Conservation (phyloP, 2,329 filamentous ascomycete species). For the Xylaria sp. region DNA sequence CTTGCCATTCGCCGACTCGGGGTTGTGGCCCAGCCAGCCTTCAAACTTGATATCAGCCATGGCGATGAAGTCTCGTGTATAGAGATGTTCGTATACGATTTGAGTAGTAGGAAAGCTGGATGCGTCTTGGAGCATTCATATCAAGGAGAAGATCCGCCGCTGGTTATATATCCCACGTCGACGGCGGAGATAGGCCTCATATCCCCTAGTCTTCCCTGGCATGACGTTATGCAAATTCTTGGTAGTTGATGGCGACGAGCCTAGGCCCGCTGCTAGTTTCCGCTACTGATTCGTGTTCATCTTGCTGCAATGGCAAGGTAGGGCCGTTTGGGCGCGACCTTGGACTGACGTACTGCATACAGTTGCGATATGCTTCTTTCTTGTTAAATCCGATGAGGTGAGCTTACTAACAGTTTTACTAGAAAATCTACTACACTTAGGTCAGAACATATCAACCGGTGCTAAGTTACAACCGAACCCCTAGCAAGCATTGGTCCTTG, state of each 20-base stretch:
- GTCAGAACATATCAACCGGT: background rate
- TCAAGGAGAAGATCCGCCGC: constrained; percentile 5
- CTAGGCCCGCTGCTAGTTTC: constrained; percentile 12
- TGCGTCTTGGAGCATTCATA: background rate
- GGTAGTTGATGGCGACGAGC: background rate
- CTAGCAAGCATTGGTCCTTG: background rate
- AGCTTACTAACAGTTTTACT: constrained; percentile 12
- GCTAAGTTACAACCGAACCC: constrained; percentile 7
- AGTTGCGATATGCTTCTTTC: background rate
- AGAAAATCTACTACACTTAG: background rate
- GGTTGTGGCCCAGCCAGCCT: constrained; percentile 61
- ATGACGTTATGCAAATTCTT: constrained; percentile 24
- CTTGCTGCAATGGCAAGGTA: background rate
- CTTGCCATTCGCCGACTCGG: constrained; percentile 59
- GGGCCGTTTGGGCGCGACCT: background rate
- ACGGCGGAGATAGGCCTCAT: constrained; percentile 16
- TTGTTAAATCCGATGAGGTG: constrained; percentile 18
- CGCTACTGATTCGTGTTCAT: background rate
- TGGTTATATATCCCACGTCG: constrained; percentile 12
- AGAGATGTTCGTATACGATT: background rate
- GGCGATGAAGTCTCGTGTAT: constrained; percentile 1
- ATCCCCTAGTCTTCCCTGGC: constrained; percentile 19
- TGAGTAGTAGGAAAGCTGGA: background rate
- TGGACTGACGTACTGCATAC: background rate
- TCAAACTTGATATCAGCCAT: constrained; percentile 55